Conservation (phyloP, 805 yeast species). For the Jamesozyma lodderae region DNA sequence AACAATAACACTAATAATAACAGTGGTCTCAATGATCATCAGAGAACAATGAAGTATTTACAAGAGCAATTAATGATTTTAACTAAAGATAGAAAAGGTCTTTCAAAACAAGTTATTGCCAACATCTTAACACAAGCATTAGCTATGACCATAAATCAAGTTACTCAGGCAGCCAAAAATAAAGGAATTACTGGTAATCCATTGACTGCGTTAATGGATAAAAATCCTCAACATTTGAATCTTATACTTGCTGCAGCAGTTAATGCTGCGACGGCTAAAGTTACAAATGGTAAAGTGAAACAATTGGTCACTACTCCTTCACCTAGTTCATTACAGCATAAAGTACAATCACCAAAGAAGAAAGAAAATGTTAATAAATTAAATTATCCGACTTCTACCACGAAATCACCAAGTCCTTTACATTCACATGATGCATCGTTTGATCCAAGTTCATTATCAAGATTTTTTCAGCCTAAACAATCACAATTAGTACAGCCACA, state of each 20-base stretch:
- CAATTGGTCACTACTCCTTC: conserved; percentile 31
- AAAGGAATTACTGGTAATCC: conserved; percentile 77
- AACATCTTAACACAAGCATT: conserved; percentile 80
- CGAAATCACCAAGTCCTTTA: neutral
- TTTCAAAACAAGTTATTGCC: conserved; percentile 75
- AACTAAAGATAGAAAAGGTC: conserved; percentile 67
- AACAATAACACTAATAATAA: conserved; percentile 2
- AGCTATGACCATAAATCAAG: conserved; percentile 88
- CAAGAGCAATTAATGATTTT: conserved; percentile 79
- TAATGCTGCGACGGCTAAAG: conserved; percentile 62
- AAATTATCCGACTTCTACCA: neutral
- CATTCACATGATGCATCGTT: conserved; percentile 12
- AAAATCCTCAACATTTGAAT: conserved; percentile 72
- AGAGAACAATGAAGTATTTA: conserved; percentile 62
- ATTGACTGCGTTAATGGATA: conserved; percentile 64
- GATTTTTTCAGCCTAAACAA: conserved; percentile 31
- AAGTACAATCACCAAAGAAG: neutral
- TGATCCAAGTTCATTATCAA: conserved; percentile 30
- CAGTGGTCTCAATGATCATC: conserved; percentile 28
- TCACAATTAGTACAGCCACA: conserved; percentile 18
- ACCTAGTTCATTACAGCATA: conserved; percentile 4
- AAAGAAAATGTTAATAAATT: no score
- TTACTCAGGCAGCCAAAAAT: conserved; percentile 77
- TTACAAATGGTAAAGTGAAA: conserved; percentile 46
- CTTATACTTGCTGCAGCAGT: conserved; percentile 72